These are phyloP conservation scores for Colletotrichum lupini DNA, from an alignment of 2,329 filamentous ascomycete species.

Conservation along the genomic window DNA sequence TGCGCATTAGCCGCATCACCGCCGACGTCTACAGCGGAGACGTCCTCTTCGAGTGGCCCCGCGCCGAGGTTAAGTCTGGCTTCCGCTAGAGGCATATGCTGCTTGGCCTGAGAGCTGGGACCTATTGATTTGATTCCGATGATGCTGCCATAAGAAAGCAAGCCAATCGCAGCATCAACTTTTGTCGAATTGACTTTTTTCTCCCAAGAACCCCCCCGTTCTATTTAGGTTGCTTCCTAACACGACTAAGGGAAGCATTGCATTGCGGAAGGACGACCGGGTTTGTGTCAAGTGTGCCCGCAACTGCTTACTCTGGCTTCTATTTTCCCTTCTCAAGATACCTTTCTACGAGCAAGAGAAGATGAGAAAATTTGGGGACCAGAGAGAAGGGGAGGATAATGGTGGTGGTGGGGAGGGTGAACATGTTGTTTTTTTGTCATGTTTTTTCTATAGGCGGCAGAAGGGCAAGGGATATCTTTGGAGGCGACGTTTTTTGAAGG, in stretches of 20 bases:
- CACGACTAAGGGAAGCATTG: neutral
- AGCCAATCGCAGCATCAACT: neutral
- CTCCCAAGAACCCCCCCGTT: neutral
- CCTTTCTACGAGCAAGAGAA: neutral
- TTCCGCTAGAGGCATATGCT: constrained; percentile 48
- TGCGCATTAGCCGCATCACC: constrained; percentile 68
- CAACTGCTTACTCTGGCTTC: neutral
- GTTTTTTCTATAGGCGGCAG: constrained; percentile 14
- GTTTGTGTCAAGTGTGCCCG: too few relatives aligned
- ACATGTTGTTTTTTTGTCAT: neutral
- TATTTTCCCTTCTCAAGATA: neutral
- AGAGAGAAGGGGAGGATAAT: neutral
- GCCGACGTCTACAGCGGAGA: constrained; percentile 74
- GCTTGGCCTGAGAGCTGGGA: neutral
- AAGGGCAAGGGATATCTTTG: neutral
- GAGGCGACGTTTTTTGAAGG: neutral
- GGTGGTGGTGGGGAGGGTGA: neutral
- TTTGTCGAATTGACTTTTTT: neutral
- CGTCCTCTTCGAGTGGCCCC: constrained; percentile 74
- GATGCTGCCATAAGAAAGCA: neutral
- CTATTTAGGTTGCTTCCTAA: neutral
- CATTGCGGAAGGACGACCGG: neutral
- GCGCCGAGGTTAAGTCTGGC: constrained; percentile 69
- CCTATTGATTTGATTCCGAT: neutral
- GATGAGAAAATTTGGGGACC: neutral